Base-by-base conservation (phyloP, 75 land plant species). In the Selaginella tamariscina region DNA sequence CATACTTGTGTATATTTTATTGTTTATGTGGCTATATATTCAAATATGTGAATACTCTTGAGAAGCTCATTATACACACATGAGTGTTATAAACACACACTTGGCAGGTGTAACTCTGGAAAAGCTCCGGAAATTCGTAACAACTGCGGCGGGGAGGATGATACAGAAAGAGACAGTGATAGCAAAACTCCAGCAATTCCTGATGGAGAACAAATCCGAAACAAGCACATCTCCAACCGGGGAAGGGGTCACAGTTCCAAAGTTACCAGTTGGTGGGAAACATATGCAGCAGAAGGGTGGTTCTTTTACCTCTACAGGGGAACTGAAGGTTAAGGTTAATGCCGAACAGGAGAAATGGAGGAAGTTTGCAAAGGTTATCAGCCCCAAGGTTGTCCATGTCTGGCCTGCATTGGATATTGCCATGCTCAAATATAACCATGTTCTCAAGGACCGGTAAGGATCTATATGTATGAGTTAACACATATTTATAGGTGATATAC, bases 361-460 rank as follows among this genome's bases (percentile, higher is more conserved):
- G 30, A 71, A 70, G 29, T 76, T 65, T 33, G 65, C 64, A 13
- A 71, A 74, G 2, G 1, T 71, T 5, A 65, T 76, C 33, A 56
- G 55, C 9, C 54, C 78, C 20, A 76, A 71, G 55, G 68, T 72
- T 0, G 15, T 71, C 1, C 74, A 72, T 27, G 68, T 76, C 23
- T 76, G 74, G 73, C 64, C 64, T 24, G 49, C 66, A 24, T 56
- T 76, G 30, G 74, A 66, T 13, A 56, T 65, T 30, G 74, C 74
- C 18, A 31, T 76, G 32, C 57, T 56, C 1, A 29, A 31, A 24
- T 76, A 76, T 30, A 71, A 76, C 29, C 74, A 71, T 1, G 57
- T 76, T 31, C 74, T 76, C 15, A 76, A 71, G 56, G 69, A 76
- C 21, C 66, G 77, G 77, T 75, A 64, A 32, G 65, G 24, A 1